Base-by-base conservation (phyloP, 2,329 filamentous ascomycete genomes). In the Pseudogymnoascus sp. region DNA sequence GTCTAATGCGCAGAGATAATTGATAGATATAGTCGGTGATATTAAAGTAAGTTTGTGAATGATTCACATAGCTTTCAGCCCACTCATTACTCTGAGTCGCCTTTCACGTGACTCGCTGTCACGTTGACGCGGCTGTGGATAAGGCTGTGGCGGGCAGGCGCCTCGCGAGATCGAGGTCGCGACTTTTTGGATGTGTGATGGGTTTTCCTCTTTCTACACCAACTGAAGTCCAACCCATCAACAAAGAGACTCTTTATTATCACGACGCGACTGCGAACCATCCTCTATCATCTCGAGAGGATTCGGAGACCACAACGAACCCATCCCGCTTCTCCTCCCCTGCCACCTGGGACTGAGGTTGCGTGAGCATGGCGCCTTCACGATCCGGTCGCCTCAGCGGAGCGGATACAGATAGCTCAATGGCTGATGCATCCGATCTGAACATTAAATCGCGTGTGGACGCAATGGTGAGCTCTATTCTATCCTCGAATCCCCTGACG, bases 381-480 rank as follows among this genome's bases (percentile, higher is more conserved):
- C 80, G 82, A 71, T 79, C 81, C 68, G 79, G 79, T 74, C 78
- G 77, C 72, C 79, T 77, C 72, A 84, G 77, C 71, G 80, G 78
- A 70, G 83, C 65, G 48, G 72, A 73, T 61, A 72, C 71, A 60
- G 84, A 86, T 79, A 83, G 83, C 77, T 86, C 85, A 66, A 87
- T 87, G 83, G 80, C 79, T 48, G 85, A 88, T 74, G 82, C 79
- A 63, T 81, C 81, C 57, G 77, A 75, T 11, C 75, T 76, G 34
- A 69, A 71, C 28, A 70, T 65, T 66, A 71, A 71, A 45, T 65
- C 70, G 19, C 69, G 69, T 61, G 70, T 72, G 63, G 73, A 75
- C 64, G 69, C 70, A 68, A 75, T 75, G 73, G 73, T 74, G 69
- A 60, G 69, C 65, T 39, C 41, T 34, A 65, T 60, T 41, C 36